A percentile compares a stretch with the other conserved stretches of the same genome.
Evolutionary conservation across 108 stramenopile genomes (phyloP).

Genomic region (Nitzschia sp.): DNA sequence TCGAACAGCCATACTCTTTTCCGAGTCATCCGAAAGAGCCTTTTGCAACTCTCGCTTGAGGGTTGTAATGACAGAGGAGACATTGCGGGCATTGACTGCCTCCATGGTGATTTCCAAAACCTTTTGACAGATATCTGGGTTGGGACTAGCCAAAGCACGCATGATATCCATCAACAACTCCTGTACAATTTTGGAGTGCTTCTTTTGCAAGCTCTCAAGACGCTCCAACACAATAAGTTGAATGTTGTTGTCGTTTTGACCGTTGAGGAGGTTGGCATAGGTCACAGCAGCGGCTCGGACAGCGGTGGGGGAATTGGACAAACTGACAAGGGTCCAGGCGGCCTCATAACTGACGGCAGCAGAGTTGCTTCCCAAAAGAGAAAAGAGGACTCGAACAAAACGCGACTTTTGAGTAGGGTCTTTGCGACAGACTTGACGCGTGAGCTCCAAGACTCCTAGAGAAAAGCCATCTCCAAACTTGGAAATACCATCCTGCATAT

Average conservation of each 20-base stretch:
- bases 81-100: slow-evolving; percentile 90
- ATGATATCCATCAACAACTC: slow-evolving; percentile 98
- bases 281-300: slow-evolving; percentile 96
- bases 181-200: slow-evolving; percentile 94
- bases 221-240: slow-evolving; percentile 97
- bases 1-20: slow-evolving; percentile 91
- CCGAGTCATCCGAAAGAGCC: slow-evolving; percentile 73
- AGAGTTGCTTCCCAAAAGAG: slow-evolving; percentile 88
- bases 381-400: slow-evolving; percentile 94
- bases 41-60: slow-evolving; percentile 96
- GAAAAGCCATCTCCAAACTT: slow-evolving; percentile 95
- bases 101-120: slow-evolving; percentile 95
- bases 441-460: slow-evolving; percentile 94
- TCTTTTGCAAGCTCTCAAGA: slow-evolving; percentile 86
- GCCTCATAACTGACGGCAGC: slow-evolving; percentile 98
- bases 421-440: slow-evolving; percentile 92
- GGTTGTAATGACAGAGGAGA: slow-evolving; percentile 91
- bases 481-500: slow-evolving; percentile 87
- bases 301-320: slow-evolving; percentile 97
- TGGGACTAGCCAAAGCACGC: slow-evolving; percentile 91
- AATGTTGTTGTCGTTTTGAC: slow-evolving; percentile 96
- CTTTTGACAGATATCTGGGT: slow-evolving; percentile 97
- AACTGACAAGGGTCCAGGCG: slow-evolving; percentile 96
- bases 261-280: slow-evolving; percentile 94
- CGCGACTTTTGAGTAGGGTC: slow-evolving; percentile 97